Base-by-base conservation (phyloP, 768 basidiomycete species). In the Phylloporus scabripes region DNA sequence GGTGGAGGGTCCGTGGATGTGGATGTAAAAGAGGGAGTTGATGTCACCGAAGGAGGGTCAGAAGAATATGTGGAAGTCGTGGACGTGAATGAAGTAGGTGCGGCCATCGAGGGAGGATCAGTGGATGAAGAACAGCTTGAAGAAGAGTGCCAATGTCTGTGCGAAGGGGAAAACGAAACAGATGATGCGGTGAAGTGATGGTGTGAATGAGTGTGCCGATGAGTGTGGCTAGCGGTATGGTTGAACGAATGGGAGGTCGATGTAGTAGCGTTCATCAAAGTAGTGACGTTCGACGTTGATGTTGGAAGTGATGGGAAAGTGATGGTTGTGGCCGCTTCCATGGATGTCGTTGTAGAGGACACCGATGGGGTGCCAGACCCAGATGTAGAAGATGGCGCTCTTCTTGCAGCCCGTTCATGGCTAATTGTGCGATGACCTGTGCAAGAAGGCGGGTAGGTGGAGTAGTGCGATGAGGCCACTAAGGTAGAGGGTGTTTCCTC, bases 401-500 rank as follows among this genome's bases (percentile, higher is more conserved):
- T 61, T 26, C 68, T 62, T 6, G 67, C 53, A 7, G 42, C 24
- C 15, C 48, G 54, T 14, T 68, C 73, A 54, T 83, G 79, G 7
- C 74, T 71, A 48, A 89, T 75, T 6, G 79, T 78, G 40, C 70
- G 68, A 15, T 73, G 50, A 3, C 75, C 53, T 14, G 70, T 71
- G 71, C 92, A 93, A 18, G 80, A 85, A 2, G 82, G 81, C 5
- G 29, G 12, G 29, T 31, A 5, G 29, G 67, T 69, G 3, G 81
- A 76, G 57, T 83, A 80, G 2, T 81, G 70, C 7, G 87, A 59
- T 74, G 64, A 23, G 5, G 21, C 21, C 21, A 23, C 21, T 70
- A 80, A 86, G 0, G 83, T 84, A 12, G 82, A 85, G 15, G 70
- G 64, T 29, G 77, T 77, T 69, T 76, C 68, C 42, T 73, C 76